Base-by-base conservation (phyloP, 257 asterid genomes). In the Vinca minor region DNA sequence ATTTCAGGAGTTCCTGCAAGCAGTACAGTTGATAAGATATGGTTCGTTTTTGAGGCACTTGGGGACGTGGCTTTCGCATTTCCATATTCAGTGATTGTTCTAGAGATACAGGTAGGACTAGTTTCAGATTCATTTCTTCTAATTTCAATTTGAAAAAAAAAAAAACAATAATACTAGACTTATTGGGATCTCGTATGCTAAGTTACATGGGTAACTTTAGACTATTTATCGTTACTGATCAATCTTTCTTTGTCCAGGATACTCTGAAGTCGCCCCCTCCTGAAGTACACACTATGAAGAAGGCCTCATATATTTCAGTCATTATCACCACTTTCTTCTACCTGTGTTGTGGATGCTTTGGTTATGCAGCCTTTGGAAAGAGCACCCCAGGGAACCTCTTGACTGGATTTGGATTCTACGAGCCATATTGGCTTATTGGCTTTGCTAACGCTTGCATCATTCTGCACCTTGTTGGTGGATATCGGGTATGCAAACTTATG, bases 51-150 rank as follows among this genome's bases (percentile, higher is more conserved):
- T 69, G 88, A 87, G 74, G 95, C 89, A 17, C 72, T 89, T 45
- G 86, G 91, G n/a, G 84, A 87, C 78, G 73, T 89, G 21, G 95
- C 88, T 62, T 89, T 89, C 69, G 89, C 95, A 63, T 89, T 83
- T 76, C 95, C 95, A 1, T 89, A 83, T 65, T 78, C 91, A 44
- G 62, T 87, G 58, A 48, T 89, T 58, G 78, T 85, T 68, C 82
- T 87, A n/a, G 95, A 89, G 77, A 85, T 89, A 77, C 88, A 80
- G 91, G 96, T 85, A 62, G 13, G 73, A 56, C n/a, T n/a, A n/a
- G 26, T 28, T 62, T 44, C 4, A 15, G 20, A 17, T 62, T 62
- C 20, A 23, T 15, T n/a, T 25, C 13, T 23, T 26, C 52, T 35
- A 4, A 28, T 41, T 62, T 25, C 1, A 4, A 15, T 41, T 21